A percentile compares a stretch with the other conserved stretches of the same genome.
These are phyloP conservation scores for Hypoxylon crocopeplum DNA, from an alignment of 495 filamentous ascomycete species.

Conservation along the genomic window DNA sequence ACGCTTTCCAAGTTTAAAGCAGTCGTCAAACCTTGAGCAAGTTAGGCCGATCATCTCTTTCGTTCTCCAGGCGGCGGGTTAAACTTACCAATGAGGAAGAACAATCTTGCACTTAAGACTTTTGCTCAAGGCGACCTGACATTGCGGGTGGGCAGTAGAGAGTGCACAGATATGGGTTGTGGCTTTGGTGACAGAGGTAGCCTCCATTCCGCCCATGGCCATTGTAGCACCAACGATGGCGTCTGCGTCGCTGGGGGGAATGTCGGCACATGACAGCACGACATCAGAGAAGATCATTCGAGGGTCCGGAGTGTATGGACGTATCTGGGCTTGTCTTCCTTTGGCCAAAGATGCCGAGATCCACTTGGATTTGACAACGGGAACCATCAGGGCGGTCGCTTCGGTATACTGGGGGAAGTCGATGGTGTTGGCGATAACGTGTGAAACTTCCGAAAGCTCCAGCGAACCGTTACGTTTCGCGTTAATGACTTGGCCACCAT, in stretches of 20 bases:
- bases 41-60: conserved; percentile 33
- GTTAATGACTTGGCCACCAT: conserved; percentile 62
- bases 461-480: conserved; percentile 53
- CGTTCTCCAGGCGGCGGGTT: neutral
- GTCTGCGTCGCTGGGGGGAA: conserved; percentile 89
- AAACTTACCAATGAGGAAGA: conserved; percentile 87
- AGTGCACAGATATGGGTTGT: conserved; percentile 92
- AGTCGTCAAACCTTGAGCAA: conserved; percentile 85
- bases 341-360: conserved; percentile 71
- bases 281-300: conserved; percentile 87
- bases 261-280: conserved; percentile 74
- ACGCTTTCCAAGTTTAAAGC: conserved; percentile 84
- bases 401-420: conserved; percentile 85
- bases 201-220: conserved; percentile 86
- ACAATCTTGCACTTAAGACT: conserved; percentile 78
- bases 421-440: conserved; percentile 82
- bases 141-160: conserved; percentile 75
- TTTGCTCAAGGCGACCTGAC: conserved; percentile 65
- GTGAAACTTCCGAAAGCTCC: conserved; percentile 65
- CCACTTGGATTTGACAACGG: conserved; percentile 88
- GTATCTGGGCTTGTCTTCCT: conserved; percentile 72
- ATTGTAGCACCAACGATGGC: conserved; percentile 88
- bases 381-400: conserved; percentile 73
- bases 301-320: conserved; percentile 89
- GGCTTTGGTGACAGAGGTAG: conserved; percentile 67